phyloP scores from a whole-genome alignment of 768 basidiomycete genomes.

The Dacryopinax spathularia region DNA sequence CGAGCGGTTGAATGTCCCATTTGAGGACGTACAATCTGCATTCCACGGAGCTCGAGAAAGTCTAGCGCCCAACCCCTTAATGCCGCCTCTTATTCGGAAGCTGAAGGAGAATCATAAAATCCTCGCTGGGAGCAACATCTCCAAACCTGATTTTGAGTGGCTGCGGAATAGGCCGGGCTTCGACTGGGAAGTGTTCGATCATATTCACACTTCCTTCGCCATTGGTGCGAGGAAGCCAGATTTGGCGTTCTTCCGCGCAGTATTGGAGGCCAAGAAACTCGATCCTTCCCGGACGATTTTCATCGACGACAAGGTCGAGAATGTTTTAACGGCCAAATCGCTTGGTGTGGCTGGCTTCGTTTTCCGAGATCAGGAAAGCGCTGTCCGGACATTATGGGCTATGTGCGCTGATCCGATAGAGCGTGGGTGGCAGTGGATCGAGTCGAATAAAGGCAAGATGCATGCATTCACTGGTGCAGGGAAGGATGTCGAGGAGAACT shows the following conservation, averaged over 20 bases:
- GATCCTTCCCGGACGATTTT: conserved; percentile 39
- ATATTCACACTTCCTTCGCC: conserved; percentile 38
- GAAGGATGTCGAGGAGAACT: conserved; percentile 36
- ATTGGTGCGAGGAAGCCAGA: conserved; percentile 44
- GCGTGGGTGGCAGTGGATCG: conserved; percentile 32
- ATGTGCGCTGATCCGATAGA: conserved; percentile 34
- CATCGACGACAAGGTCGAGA: conserved; percentile 47
- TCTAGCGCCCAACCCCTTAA: conserved; percentile 27
- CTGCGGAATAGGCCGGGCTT: conserved; percentile 34
- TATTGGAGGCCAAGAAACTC: conserved; percentile 31
- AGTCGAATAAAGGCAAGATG: conserved; percentile 28
- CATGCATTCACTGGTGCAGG: conserved; percentile 34
- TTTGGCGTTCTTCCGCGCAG: conserved; percentile 39
- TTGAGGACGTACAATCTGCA: conserved; percentile 31
- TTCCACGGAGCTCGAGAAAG: conserved; percentile 38
- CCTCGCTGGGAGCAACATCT: conserved; percentile 49
- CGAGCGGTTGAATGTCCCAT: conserved; percentile 27
- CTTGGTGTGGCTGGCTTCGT: conserved; percentile 43
- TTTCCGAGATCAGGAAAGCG: conserved; percentile 30
- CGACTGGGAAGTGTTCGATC: conserved; percentile 34
- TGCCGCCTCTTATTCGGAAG: conserved; percentile 29
- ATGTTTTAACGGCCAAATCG: conserved; percentile 43
- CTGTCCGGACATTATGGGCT: conserved; percentile 35
- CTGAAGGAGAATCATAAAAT: conserved; percentile 33
- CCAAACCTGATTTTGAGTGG: conserved; percentile 36